Evolutionary conservation across 176 grass and related monocot species (phyloP).

Genomic region (Phyllostachys edulis): DNA sequence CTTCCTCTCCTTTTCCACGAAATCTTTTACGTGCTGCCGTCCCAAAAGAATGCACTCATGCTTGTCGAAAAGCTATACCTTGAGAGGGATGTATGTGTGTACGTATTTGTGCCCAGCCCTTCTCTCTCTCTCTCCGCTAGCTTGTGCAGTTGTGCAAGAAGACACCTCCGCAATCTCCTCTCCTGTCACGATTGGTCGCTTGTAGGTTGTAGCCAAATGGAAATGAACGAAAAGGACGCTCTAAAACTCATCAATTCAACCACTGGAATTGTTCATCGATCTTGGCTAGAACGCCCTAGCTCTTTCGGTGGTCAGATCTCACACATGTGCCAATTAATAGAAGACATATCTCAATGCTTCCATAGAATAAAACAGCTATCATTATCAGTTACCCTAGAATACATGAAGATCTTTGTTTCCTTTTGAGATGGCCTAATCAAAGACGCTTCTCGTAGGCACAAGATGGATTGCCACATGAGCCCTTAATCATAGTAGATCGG

Average conservation of each 20-base stretch:
- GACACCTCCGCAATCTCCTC: constrained; percentile 24
- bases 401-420: background rate
- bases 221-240: background rate
- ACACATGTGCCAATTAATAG: background rate
- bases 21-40: constrained; percentile 39
- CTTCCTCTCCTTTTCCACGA: constrained; percentile 20
- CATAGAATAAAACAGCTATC: background rate
- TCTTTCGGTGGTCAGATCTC: background rate
- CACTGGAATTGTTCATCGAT: background rate
- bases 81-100: constrained; percentile 2
- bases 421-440: background rate
- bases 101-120: background rate
- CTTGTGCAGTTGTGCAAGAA: background rate
- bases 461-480: background rate
- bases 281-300: background rate
- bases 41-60: constrained; percentile 40
- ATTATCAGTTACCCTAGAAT: background rate
- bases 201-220: background rate
- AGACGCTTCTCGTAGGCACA: background rate
- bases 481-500: background rate
- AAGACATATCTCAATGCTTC: background rate
- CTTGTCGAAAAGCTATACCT: constrained; percentile 20
- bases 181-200: background rate
- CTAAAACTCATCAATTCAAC: background rate
- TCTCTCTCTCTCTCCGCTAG: background rate